phyloP scores from a whole-genome alignment of 805 yeast genomes.

The Saturnispora besseyi region DNA sequence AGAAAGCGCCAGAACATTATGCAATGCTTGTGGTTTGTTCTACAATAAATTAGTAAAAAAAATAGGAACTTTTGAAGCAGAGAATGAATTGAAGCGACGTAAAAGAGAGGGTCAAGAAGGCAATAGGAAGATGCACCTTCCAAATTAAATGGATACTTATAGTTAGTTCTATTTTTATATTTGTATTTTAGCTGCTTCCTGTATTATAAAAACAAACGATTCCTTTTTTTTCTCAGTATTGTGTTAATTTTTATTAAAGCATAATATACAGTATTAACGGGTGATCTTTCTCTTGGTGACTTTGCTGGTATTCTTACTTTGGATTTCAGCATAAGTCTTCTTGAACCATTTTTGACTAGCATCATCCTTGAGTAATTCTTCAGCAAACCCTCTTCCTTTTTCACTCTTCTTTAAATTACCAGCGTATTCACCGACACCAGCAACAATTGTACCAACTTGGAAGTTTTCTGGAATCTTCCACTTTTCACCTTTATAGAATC shows the following conservation, averaged over 20 bases:
- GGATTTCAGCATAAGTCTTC: conserved; percentile 76
- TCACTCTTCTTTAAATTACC: conserved; percentile 60
- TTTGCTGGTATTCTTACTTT: conserved; percentile 34
- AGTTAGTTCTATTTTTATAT: background rate
- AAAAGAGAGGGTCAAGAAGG: conserved; percentile 23
- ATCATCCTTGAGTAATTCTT: conserved; percentile 70
- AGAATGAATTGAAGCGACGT: conserved; percentile 26
- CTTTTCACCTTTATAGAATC: conserved; percentile 84
- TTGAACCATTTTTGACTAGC: conserved; percentile 70
- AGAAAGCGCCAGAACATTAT: conserved; percentile 66
- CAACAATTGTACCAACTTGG: conserved; percentile 82
- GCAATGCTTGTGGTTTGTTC: conserved; percentile 89
- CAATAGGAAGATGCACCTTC: conserved; percentile 20
- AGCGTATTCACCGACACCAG: conserved; percentile 72
- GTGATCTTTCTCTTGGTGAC: conserved; percentile 4
- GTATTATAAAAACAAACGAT: no score
- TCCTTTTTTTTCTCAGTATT: background rate
- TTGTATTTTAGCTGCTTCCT: background rate
- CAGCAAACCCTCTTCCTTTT: conserved; percentile 71
- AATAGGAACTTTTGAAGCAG: conserved; percentile 36
- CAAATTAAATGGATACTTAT: background rate
- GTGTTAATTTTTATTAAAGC: background rate
- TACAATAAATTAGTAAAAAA: conserved; percentile 51
- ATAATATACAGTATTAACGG: background rate
- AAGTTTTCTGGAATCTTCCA: conserved; percentile 60